A percentile compares a stretch with the other conserved stretches of the same genome.
These are phyloP conservation scores for Colletotrichum agaves DNA, from an alignment of 2,329 filamentous ascomycete species.

Conservation along the genomic window DNA sequence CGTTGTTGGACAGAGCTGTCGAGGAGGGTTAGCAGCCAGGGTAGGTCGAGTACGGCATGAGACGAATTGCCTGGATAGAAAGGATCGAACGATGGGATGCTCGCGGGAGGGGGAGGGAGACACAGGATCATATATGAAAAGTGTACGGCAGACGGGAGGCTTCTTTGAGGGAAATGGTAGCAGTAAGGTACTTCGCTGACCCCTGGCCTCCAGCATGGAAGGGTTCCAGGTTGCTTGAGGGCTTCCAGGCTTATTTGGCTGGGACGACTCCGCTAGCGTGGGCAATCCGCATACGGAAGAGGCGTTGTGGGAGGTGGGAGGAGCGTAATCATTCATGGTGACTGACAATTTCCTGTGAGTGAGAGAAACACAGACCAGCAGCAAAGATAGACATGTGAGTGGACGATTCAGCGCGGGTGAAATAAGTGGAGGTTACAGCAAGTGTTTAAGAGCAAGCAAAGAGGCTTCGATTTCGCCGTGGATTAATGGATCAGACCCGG, in stretches of 20 bases:
- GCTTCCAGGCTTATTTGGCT: not conserved
- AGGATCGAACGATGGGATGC: not conserved
- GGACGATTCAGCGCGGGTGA: constrained; percentile 23
- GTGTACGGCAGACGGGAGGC: not conserved
- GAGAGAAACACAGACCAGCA: constrained; percentile 33
- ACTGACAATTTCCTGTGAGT: constrained; percentile 31
- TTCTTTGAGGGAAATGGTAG: constrained; percentile 16
- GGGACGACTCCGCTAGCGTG: constrained; percentile 32
- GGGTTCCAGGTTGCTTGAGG: not conserved
- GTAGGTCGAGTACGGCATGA: constrained; percentile 33
- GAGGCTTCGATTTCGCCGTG: constrained; percentile 5
- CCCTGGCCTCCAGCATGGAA: constrained; percentile 18
- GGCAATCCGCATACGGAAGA: constrained; percentile 37
- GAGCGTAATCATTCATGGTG: constrained; percentile 34
- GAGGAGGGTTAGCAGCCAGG: constrained; percentile 25
- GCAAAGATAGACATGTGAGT: constrained; percentile 37
- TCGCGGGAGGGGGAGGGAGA: constrained; percentile 12
- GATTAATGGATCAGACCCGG: not conserved
- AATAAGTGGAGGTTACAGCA: constrained; percentile 22
- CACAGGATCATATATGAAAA: constrained; percentile 32
- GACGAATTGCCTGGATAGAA: constrained; percentile 27
- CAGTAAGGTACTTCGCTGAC: constrained; percentile 30
- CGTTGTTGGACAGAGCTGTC: constrained; percentile 26
- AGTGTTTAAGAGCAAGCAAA: constrained; percentile 4
- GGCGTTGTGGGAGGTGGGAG: constrained; percentile 33